Percentiles rank a stretch among this genome's conserved stretches.
Conservation (phyloP, 1,139 yeast species). For the Candida sojae region DNA sequence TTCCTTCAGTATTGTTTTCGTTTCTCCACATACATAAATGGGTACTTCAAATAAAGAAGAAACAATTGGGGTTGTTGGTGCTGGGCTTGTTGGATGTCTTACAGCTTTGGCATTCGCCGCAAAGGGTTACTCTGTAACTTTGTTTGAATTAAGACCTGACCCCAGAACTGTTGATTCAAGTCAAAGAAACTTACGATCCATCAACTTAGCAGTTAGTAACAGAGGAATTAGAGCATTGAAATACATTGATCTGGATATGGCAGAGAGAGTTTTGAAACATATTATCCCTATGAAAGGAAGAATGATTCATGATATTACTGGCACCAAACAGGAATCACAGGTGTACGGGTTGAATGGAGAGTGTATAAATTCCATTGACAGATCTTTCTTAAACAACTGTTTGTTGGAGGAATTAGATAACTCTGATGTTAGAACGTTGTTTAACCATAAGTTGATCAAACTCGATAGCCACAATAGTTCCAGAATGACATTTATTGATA, state of each 20-base stretch:
- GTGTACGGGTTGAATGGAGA: conserved; percentile 84
- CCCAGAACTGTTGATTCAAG: conserved; percentile 26
- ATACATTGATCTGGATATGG: conserved; percentile 60
- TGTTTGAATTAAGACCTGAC: conserved; percentile 62
- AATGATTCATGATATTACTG: conserved; percentile 77
- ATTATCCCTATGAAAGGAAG: conserved; percentile 87
- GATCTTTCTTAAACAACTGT: conserved; percentile 65
- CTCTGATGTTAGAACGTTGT: conserved; percentile 45
- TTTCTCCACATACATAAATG: background rate
- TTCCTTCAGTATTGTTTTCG: background rate
- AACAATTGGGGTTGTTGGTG: conserved; percentile 62
- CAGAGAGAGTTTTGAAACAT: conserved; percentile 54
- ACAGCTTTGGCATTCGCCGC: conserved; percentile 77
- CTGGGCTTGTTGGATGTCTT: conserved; percentile 90
- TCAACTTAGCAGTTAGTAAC: conserved; percentile 83
- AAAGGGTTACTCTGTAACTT: conserved; percentile 70
- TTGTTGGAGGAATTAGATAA: conserved; percentile 63
- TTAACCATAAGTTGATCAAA: conserved; percentile 57
- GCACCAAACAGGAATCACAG: conserved; percentile 65
- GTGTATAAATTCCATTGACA: conserved; percentile 80
- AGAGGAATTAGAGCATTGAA: conserved; percentile 76
- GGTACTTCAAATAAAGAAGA: conserved; percentile 2
- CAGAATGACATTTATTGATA: conserved; percentile 13
- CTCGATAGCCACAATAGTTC: conserved; percentile 22
- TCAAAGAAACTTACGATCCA: conserved; percentile 56